Base-by-base conservation (phyloP, 169 alveolate genomes). In the Plasmodium gaboni region DNA sequence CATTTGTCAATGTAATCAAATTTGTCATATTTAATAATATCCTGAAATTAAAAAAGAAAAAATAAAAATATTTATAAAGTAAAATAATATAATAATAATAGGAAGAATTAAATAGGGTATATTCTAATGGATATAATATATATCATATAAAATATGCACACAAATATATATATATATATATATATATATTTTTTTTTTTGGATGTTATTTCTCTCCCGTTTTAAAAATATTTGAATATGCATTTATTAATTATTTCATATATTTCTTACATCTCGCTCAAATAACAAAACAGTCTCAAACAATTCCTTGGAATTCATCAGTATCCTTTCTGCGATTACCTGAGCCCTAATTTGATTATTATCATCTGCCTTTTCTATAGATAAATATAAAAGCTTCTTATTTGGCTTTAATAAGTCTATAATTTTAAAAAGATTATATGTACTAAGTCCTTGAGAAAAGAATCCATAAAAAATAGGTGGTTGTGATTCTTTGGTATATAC, bases 361-460 rank as follows among this genome's bases (percentile, higher is more conserved):
- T 86, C 87, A 44, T 69, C 74, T 4, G 87, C 69, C 42, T 48
- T 72, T 44, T 61, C 78, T 42, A 86, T 71, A 5, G 92, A 70
- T 38, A 86, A 46, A 73, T 86, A 72, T 10, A 86, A 38, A 32
- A 86, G 42, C 57, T 86, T 64, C 44, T 55, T 70, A 26, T 61
- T 32, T 10, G 87, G 87, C 3, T 24, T 86, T 59, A 86, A 65
- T 0, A 57, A 7, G 1, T 48, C 28, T 9, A 60, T 15, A 59
- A 86, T 60, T 70, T 86, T 86, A 53, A 50, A 44, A 19, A 86
- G 73, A 32, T 15, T 86, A 53, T 70, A 86, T 22, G 92, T 60
- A 67, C 87, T 86, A 28, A 86, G 59, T 2, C 92, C 92, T n/a
- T 63, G 53, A 19, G 86, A 69, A 86, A 86, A 86, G 6, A 86